A percentile compares a stretch with the other conserved stretches of the same genome.
These are phyloP conservation scores for Fallopia convolvulus DNA, from an alignment of 148 eudicot species.

Conservation along the genomic window DNA sequence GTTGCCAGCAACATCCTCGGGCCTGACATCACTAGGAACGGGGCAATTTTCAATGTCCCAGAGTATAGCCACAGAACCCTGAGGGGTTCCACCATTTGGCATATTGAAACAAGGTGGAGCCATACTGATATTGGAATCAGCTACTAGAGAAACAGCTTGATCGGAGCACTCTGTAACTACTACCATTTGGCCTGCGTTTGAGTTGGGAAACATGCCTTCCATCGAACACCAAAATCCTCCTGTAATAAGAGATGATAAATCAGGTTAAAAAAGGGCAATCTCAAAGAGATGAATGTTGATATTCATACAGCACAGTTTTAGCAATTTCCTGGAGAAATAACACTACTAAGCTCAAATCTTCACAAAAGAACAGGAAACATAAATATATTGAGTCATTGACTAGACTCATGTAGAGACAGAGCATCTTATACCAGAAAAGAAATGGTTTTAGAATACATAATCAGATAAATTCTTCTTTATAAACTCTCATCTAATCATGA, in stretches of 20 bases:
- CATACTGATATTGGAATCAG: constrained; percentile 21
- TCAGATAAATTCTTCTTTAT: neutral
- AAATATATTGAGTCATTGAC: neutral
- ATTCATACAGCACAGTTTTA: neutral
- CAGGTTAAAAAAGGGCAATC: neutral
- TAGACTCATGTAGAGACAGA: neutral
- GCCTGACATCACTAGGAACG: constrained; percentile 85
- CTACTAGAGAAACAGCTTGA: constrained; percentile 21
- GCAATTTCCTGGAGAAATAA: neutral
- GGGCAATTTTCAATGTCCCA: constrained; percentile 99
- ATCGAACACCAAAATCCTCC: neutral
- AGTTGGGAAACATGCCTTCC: constrained; percentile 29
- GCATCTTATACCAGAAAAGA: neutral
- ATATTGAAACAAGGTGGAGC: constrained; percentile 26
- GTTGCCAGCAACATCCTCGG: constrained; percentile 89
- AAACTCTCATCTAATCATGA: neutral
- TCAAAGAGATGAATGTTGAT: neutral
- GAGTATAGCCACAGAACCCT: constrained; percentile 78
- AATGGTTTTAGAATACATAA: neutral
- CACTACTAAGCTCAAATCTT: neutral
- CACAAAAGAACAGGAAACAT: neutral
- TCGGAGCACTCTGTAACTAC: constrained; percentile 30
- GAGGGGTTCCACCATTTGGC: constrained; percentile 23
- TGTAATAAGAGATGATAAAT: neutral
- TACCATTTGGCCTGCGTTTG: constrained; percentile 26